Percentiles rank a stretch among this genome's conserved stretches.
Conservation (phyloP, 257 asterid species). For the Orobanche coerulescens region DNA sequence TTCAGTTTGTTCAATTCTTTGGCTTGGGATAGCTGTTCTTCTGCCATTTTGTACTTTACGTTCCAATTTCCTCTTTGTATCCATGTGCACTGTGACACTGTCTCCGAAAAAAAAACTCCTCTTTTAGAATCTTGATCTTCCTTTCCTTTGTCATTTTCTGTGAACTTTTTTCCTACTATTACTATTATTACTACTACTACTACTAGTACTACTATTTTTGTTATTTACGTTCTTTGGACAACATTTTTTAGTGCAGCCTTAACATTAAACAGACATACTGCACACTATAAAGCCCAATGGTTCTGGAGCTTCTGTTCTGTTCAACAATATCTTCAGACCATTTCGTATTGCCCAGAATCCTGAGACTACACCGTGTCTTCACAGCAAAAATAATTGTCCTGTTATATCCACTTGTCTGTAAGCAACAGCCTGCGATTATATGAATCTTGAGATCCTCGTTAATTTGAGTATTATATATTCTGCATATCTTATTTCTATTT, state of each 20-base stretch:
- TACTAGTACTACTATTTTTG: neutral
- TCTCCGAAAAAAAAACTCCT: slow-evolving; percentile 7
- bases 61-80: slow-evolving; percentile 6
- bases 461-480: neutral
- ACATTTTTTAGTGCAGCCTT: slow-evolving; percentile 24
- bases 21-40: slow-evolving; percentile 7
- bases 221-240: too few relatives aligned
- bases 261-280: slow-evolving; percentile 61
- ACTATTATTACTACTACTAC: neutral
- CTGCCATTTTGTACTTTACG: neutral
- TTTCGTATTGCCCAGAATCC: slow-evolving; percentile 26
- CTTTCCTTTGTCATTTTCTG: slow-evolving; percentile 14
- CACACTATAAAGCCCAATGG: slow-evolving; percentile 53
- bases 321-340: slow-evolving; percentile 54
- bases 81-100: neutral
- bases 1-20: neutral
- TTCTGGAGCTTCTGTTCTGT: slow-evolving; percentile 55
- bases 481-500: neutral
- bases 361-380: slow-evolving; percentile 33
- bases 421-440: slow-evolving; percentile 27
- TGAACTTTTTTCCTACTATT: neutral
- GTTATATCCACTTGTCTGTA: slow-evolving; percentile 60
- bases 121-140: slow-evolving; percentile 3
- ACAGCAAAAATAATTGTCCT: slow-evolving; percentile 26
- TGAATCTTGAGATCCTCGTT: slow-evolving; percentile 2